These are phyloP conservation scores for Sanghuangporus baumii DNA, from an alignment of 1,284 basidiomycete genomes.

Conservation along the genomic window DNA sequence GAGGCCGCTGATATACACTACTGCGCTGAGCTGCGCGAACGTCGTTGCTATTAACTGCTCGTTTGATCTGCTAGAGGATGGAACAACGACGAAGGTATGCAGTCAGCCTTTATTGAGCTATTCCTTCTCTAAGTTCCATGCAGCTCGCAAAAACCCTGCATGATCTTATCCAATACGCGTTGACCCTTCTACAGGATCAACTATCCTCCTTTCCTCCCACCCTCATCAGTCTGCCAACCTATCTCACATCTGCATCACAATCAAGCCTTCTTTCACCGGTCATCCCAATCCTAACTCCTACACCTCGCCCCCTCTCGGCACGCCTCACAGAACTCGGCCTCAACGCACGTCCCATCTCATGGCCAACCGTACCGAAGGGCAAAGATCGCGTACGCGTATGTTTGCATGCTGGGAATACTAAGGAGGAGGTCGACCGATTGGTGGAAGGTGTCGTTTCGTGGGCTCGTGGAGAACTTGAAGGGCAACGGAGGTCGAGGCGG, in stretches of 20 bases:
- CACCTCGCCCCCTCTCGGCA: conserved; percentile 66
- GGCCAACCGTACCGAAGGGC: conserved; percentile 81
- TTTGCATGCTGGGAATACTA: conserved; percentile 71
- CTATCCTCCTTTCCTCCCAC: conserved; percentile 35
- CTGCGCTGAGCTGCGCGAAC: conserved; percentile 70
- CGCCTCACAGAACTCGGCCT: conserved; percentile 56
- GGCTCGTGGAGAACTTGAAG: conserved; percentile 27
- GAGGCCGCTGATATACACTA: conserved; percentile 86
- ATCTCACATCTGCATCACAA: conserved; percentile 21
- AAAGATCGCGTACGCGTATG: conserved; percentile 81
- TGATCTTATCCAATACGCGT: conserved; percentile 34
- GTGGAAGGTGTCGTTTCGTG: conserved; percentile 46
- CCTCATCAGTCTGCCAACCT: conserved; percentile 38
- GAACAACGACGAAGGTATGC: conserved; percentile 52
- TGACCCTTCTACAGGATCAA: conserved; percentile 28
- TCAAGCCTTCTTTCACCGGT: conserved; percentile 48
- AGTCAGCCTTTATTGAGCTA: conserved; percentile 16
- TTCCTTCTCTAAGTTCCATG: background rate
- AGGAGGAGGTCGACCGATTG: conserved; percentile 55
- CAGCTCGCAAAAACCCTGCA: conserved; percentile 41
- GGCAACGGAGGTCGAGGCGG: background rate
- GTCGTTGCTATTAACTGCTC: conserved; percentile 72
- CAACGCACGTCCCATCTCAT: conserved; percentile 76
- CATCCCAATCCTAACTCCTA: conserved; percentile 75
- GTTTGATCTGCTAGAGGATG: conserved; percentile 72